Percentiles rank a stretch among this genome's conserved stretches.
Evolutionary conservation across 768 basidiomycete genomes (phyloP).

Genomic region (Hebeloma cylindrosporum): DNA sequence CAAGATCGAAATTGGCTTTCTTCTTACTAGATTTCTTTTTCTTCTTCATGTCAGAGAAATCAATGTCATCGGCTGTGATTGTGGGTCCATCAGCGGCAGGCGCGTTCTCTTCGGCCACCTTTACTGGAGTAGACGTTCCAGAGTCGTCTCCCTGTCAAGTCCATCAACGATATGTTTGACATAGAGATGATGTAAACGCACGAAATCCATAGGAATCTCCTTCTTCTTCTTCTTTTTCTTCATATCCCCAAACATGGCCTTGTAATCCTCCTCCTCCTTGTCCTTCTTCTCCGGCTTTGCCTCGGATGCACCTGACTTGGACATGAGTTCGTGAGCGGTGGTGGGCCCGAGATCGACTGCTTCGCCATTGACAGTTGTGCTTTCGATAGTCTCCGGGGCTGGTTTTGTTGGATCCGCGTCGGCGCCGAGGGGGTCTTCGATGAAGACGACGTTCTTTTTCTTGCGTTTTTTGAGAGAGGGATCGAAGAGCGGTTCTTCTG

Average conservation of each 20-base stretch:
- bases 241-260: conserved; percentile 83
- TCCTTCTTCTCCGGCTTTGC: conserved; percentile 40
- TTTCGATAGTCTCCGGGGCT: conserved; percentile 71
- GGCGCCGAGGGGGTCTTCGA: conserved; percentile 79
- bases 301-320: conserved; percentile 34
- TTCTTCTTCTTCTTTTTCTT: conserved; percentile 96
- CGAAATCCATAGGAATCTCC: conserved; percentile 82
- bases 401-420: conserved; percentile 83
- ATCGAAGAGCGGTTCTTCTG: conserved; percentile 79
- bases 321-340: conserved; percentile 78
- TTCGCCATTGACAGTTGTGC: conserved; percentile 67
- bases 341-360: conserved; percentile 74
- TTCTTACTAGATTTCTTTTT: conserved; percentile 89
- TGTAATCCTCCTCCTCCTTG: conserved; percentile 72
- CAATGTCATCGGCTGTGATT: conserved; percentile 74
- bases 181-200: conserved; percentile 35
- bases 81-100: conserved; percentile 36
- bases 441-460: conserved; percentile 85
- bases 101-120: conserved; percentile 35
- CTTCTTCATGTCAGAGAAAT: conserved; percentile 96
- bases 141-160: conserved; percentile 58
- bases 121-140: conserved; percentile 58
- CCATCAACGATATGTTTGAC: conserved; percentile 1
- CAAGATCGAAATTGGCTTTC: conserved; percentile 86
- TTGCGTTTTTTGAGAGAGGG: conserved; percentile 84